Evolutionary conservation across 1,284 basidiomycete species (phyloP).

Genomic region (Rhizopogon parksii): DNA sequence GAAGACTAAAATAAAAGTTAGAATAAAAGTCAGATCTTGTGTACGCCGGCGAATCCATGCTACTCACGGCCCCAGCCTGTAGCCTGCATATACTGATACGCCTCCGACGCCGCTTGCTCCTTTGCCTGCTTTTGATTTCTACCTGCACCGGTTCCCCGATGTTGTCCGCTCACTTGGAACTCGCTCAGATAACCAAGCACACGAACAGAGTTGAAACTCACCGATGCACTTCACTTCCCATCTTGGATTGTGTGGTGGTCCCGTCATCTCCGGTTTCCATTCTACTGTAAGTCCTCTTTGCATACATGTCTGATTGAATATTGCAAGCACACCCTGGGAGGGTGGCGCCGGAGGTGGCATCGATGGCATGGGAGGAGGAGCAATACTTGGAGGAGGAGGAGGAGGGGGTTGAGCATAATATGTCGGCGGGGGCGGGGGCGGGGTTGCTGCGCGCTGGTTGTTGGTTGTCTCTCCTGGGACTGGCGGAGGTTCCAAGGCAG

Average conservation of each 20-base stretch:
- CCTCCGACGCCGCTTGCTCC: conserved; percentile 48
- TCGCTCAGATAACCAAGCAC: conserved; percentile 4
- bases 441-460: conserved; percentile 11
- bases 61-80: conserved; percentile 36
- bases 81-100: conserved; percentile 32
- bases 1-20: not conserved
- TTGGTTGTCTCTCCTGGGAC: conserved; percentile 19
- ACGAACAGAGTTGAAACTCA: conserved; percentile 23
- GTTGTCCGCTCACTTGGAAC: conserved; percentile 37
- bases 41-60: not conserved
- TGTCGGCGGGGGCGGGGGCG: conserved; percentile 17
- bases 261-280: conserved; percentile 38
- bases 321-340: conserved; percentile 35
- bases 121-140: conserved; percentile 50
- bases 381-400: conserved; percentile 11
- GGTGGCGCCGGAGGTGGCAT: conserved; percentile 1
- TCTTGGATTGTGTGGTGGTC: conserved; percentile 44
- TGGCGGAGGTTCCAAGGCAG: conserved; percentile 31
- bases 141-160: conserved; percentile 38
- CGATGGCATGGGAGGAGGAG: conserved; percentile 12
- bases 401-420: conserved; percentile 5
- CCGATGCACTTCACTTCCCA: conserved; percentile 48
- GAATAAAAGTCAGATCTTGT: not conserved
- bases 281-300: conserved; percentile 35
- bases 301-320: conserved; percentile 47